A percentile compares a stretch with the other conserved stretches of the same genome.
Evolutionary conservation across 1,284 basidiomycete species (phyloP).

Genomic region (Austroboletus novae-zelandiae): DNA sequence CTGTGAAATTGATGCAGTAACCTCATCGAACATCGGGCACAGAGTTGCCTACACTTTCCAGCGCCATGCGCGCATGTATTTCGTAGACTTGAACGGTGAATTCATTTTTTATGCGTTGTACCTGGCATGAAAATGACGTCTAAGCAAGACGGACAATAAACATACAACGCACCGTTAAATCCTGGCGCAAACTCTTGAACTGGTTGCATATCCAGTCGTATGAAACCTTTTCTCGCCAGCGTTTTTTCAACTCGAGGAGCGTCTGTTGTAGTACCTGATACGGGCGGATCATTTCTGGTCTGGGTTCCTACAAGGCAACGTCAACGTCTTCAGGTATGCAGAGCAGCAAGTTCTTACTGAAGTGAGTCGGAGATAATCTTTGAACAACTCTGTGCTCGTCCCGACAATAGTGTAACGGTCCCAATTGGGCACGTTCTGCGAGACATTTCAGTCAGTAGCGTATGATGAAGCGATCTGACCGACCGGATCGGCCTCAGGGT

Average conservation of each 20-base stretch:
- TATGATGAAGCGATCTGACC: constrained; percentile 28
- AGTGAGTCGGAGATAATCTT: constrained; percentile 94
- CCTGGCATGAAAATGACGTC: constrained; percentile 48
- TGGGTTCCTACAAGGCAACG: constrained; percentile 72
- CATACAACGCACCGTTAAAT: constrained; percentile 79
- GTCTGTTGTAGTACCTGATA: constrained; percentile 84
- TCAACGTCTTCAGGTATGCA: constrained; percentile 9
- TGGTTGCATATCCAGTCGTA: constrained; percentile 97
- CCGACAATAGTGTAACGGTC: constrained; percentile 95
- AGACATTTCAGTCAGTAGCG: constrained; percentile 11
- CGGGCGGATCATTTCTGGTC: constrained; percentile 92
- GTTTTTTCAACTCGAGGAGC: constrained; percentile 82
- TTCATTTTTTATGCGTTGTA: constrained; percentile 99
- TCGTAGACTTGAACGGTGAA: constrained; percentile 98
- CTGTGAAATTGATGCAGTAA: constrained; percentile 41
- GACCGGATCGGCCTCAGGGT: constrained; percentile 70
- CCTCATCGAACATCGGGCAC: constrained; percentile 6
- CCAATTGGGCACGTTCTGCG: constrained; percentile 94
- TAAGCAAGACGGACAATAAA: constrained; percentile 18
- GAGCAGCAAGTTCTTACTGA: constrained; percentile 55
- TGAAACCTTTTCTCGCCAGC: constrained; percentile 82
- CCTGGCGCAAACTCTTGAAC: constrained; percentile 97
- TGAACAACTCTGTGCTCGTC: constrained; percentile 86
- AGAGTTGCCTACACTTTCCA: constrained; percentile 74
- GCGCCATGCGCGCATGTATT: constrained; percentile 95